Evolutionary conservation across 164 flowering plant genomes (phyloP), one percentile per base, ranked within the genome.

Genomic region (Chimonanthus praecox): DNA sequence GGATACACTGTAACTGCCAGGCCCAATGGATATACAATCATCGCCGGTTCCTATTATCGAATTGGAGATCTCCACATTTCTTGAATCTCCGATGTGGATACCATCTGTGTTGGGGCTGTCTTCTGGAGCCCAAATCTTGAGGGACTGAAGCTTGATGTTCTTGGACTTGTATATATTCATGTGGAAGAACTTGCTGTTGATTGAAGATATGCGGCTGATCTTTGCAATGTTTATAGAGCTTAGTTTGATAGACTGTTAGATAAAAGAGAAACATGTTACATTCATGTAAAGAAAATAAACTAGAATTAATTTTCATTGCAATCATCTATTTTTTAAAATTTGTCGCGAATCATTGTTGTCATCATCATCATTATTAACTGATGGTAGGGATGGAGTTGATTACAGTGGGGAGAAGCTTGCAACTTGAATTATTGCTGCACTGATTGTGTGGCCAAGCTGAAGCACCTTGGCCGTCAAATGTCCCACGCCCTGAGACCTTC

Each of bases 31-130:
- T 33, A 33, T 33, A 33, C 33, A 33, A 33, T 33, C 33, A 33
- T 88, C 91, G 3, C 91, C 91, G 0, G 86, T 82, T 4, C 69
- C 79, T 11, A 88, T 84, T 9, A 44, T 69, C n/a, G 75, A 18
- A 13, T 58, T 9, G 13, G 64, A 18, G 70, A 73, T 54, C 18
- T 10, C 15, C 62, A 73, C 43, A n/a, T 43, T 49, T 5, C 13
- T 21, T 3, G 70, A 66, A 2, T 45, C 13, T 43, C 33, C 33
- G 33, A 33, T 33, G 33, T 33, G 33, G 33, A 33, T 33, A 33
- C 33, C 33, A 33, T 33, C 33, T 33, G 33, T 33, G 33, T 33
- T 33, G 33, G 33, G 33, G 33, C 33, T 33, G 33, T 33, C 1
- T 54, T 44, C 21, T 21, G 70, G 70, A 3, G 75, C 63, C 3